These are phyloP conservation scores for Dipteronia dyeriana DNA, from an alignment of 345 rosid species.

Conservation along the genomic window DNA sequence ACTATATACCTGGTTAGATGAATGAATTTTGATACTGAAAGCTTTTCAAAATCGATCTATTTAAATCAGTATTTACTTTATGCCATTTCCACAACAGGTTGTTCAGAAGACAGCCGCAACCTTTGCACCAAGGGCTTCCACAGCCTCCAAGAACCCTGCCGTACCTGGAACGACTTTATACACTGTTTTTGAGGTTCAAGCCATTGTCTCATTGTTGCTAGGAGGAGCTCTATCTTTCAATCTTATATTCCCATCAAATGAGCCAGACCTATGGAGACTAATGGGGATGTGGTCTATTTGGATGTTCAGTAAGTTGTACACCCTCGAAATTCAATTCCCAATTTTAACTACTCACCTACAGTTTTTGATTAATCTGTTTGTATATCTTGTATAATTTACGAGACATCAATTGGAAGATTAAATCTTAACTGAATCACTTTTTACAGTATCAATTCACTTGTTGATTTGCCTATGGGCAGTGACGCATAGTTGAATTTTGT, in stretches of 20 bases:
- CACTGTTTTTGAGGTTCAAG: conserved; percentile 91
- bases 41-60: neutral
- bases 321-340: neutral
- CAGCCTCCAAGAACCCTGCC: conserved; percentile 86
- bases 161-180: conserved; percentile 82
- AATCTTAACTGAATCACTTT: too few relatives aligned
- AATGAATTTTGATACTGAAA: neutral
- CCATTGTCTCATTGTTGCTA: conserved; percentile 64
- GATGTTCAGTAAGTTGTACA: conserved; percentile 85
- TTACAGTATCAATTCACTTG: neutral
- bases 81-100: conserved; percentile 43
- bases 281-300: conserved; percentile 99
- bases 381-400: too few relatives aligned
- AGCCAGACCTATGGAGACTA: conserved; percentile 92
- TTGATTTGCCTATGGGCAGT: neutral
- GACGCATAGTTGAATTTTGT: neutral
- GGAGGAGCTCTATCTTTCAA: conserved; percentile 92
- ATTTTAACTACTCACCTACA: neutral
- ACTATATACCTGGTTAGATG: neutral
- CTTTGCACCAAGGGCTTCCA: conserved; percentile 94
- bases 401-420: too few relatives aligned
- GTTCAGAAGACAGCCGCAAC: conserved; percentile 94
- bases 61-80: neutral
- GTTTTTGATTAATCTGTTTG: too few relatives aligned
- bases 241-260: conserved; percentile 79